Conservation (phyloP, 768 basidiomycete species). For the Pluteus cervinus region DNA sequence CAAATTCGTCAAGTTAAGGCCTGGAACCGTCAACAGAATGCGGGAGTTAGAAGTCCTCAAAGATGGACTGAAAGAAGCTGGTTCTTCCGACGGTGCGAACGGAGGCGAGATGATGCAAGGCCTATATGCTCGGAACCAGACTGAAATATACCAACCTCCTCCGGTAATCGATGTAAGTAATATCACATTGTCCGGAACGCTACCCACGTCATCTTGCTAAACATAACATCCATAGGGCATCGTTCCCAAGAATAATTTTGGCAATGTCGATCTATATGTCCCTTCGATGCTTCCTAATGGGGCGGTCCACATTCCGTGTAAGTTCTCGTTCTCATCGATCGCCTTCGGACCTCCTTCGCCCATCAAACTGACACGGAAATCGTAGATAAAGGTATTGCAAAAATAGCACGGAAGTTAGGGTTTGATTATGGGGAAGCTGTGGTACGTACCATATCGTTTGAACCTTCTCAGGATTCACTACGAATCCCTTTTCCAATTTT, state of each 20-base stretch:
- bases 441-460: conserved; percentile 43
- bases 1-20: conserved; percentile 84
- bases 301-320: conserved; percentile 86
- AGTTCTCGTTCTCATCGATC: conserved; percentile 30
- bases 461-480: neutral
- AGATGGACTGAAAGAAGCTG: conserved; percentile 35
- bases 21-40: conserved; percentile 71
- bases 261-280: conserved; percentile 94
- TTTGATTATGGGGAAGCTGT: conserved; percentile 95
- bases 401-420: conserved; percentile 80
- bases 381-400: conserved; percentile 78
- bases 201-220: conserved; percentile 2
- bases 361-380: conserved; percentile 7
- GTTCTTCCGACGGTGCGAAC: conserved; percentile 18
- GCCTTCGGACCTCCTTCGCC: no score
- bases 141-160: conserved; percentile 70
- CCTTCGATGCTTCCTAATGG: conserved; percentile 92
- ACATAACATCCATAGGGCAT: conserved; percentile 53
- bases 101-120: conserved; percentile 73
- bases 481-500: neutral
- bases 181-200: conserved; percentile 3
- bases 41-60: conserved; percentile 55
- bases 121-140: conserved; percentile 80
- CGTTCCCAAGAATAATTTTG: conserved; percentile 93
- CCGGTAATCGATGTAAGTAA: conserved; percentile 77